phyloP scores from a whole-genome alignment of 805 yeast genomes.

The Candida jianshihensis region DNA sequence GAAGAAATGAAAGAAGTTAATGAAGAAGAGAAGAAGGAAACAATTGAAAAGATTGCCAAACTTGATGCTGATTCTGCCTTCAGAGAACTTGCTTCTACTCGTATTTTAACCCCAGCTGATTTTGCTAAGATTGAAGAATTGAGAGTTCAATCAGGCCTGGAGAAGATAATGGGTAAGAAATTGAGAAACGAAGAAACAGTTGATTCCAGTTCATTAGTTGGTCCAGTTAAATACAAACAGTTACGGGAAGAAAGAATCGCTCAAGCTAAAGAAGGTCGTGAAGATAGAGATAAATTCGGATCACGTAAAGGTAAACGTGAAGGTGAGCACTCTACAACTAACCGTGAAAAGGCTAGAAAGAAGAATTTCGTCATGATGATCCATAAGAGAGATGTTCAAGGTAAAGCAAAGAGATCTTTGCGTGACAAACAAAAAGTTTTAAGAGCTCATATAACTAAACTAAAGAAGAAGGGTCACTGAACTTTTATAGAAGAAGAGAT shows the following conservation, averaged over 20 bases:
- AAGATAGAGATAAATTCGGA: constrained; percentile 86
- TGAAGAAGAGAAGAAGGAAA: constrained; percentile 19
- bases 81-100: constrained; percentile 57
- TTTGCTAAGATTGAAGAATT: constrained; percentile 92
- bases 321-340: constrained; percentile 81
- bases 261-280: constrained; percentile 82
- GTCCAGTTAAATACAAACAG: constrained; percentile 71
- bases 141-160: constrained; percentile 77
- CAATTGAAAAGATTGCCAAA: constrained; percentile 30
- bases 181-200: constrained; percentile 73
- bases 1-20: constrained; percentile 18
- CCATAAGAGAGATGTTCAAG: constrained; percentile 90
- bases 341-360: constrained; percentile 93
- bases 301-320: constrained; percentile 78
- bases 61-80: constrained; percentile 36
- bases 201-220: constrained; percentile 70
- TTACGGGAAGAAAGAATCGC: constrained; percentile 87
- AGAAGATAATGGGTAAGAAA: constrained; percentile 60
- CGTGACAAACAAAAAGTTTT: constrained; percentile 85
- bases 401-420: constrained; percentile 83
- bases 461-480: constrained; percentile 77
- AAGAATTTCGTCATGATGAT: constrained; percentile 99
- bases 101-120: constrained; percentile 94
- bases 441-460: constrained; percentile 81
- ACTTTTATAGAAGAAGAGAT: constrained; percentile 1